Base-by-base conservation (phyloP, 345 rosid species). In the Citrus sp. region DNA sequence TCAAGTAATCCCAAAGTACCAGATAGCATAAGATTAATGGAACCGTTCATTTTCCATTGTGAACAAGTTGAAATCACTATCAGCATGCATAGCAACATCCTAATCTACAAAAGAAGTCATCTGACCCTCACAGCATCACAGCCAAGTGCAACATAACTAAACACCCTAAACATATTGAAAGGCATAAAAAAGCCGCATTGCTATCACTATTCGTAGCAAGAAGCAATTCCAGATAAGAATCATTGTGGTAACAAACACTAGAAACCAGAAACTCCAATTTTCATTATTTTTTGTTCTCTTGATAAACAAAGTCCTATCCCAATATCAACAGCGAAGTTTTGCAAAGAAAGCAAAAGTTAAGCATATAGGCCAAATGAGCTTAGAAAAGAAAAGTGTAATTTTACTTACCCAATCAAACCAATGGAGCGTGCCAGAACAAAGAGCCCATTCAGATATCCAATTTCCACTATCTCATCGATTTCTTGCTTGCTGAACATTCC, bases 401-500 rank as follows among this genome's bases (percentile, higher is more conserved):
- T 69, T 49, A 86, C 84, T 84, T 82, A 91, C 97, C 98, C 97
- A 21, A 92, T 94, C 78, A 96, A 83, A 85, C 94, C 97, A 71
- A 94, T 91, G 85, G 97, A 91, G 42, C 97, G 93, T n/a, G 99
- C 93, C 78, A 95, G 82, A 74, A 95, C 95, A 21, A 95, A 92
- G 75, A 95, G 97, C n/a, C 97, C 98, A 67, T 95, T 95, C 69
- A 94, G 89, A 80, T 90, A 94, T 22, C 98, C 95, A 4, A 92
- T 93, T 85, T 86, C 94, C 18, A 95, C 91, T 9, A 93, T 92
- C 82, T 93, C 99, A 40, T 93, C 99, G 2, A 95, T 88, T 88
- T 95, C 99, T 86, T 78, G 97, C 87, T 95, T 92, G 82, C 84
- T 88, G 87, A 95, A 95, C 97, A 95, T 91, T 70, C 97, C 95